Conservation (phyloP, 306 rosid genomes). For the Erythrophleum fordii region DNA sequence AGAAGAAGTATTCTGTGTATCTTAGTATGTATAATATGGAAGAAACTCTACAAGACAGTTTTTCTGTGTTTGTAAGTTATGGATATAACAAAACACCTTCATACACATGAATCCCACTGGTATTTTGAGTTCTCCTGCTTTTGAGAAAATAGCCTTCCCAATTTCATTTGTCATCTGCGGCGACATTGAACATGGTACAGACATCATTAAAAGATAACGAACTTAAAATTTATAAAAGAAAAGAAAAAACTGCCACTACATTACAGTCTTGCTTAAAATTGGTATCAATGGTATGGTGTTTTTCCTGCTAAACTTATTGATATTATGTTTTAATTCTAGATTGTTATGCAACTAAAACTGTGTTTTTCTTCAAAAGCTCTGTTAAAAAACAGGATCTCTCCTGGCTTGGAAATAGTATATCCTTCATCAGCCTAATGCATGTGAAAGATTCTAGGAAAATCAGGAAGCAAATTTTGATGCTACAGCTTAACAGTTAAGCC, state of each 20-base stretch:
- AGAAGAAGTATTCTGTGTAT: background rate
- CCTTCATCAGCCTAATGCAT: conserved; percentile 7
- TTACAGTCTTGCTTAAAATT: background rate
- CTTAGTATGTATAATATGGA: background rate
- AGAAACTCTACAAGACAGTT: conserved; percentile 22
- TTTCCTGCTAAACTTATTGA: conserved; percentile 21
- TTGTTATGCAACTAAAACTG: background rate
- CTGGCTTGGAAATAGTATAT: background rate
- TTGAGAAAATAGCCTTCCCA: conserved; percentile 73
- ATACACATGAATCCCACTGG: conserved; percentile 89
- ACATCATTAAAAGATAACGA: conserved; percentile 7
- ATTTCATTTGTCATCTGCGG: conserved; percentile 87
- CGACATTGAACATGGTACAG: background rate
- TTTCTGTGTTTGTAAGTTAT: background rate
- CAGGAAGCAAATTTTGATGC: background rate
- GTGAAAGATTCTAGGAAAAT: conserved; percentile 4
- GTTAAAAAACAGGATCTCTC: background rate
- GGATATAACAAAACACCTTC: conserved; percentile 58
- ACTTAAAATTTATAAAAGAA: background rate
- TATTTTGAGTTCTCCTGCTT: conserved; percentile 84
- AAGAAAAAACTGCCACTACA: background rate
- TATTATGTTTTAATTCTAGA: background rate
- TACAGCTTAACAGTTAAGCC: background rate
- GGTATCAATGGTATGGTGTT: background rate
- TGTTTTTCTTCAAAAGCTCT: conserved; percentile 5